Conservation (phyloP, 805 yeast genomes). For the Saccharomycopsis sp. region DNA sequence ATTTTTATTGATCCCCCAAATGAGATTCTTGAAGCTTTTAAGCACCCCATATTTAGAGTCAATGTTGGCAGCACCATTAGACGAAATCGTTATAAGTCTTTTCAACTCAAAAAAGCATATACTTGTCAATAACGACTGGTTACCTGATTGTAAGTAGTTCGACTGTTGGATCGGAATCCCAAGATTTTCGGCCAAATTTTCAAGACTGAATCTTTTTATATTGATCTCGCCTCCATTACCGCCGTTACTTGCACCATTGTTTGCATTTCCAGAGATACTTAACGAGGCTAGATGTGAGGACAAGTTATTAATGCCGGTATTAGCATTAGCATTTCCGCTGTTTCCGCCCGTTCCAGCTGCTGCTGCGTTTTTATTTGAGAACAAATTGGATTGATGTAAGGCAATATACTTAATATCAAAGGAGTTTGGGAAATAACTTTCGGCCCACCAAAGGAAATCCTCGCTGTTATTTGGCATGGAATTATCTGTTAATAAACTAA, state of each 20-base stretch:
- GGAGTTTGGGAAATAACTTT: constrained; percentile 69
- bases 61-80: not conserved
- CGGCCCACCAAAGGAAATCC: constrained; percentile 67
- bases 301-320: not conserved
- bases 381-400: constrained; percentile 27
- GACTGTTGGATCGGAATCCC: constrained; percentile 26
- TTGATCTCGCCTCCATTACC: constrained; percentile 23
- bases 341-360: constrained; percentile 12
- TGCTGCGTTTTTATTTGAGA: constrained; percentile 25
- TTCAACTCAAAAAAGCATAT: constrained; percentile 37
- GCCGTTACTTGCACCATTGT: not conserved
- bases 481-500: constrained; percentile 68
- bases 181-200: constrained; percentile 39
- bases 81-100: constrained; percentile 11
- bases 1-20: constrained; percentile 24
- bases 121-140: constrained; percentile 36
- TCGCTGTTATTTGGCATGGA: constrained; percentile 74
- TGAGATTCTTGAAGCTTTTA: constrained; percentile 15
- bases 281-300: constrained; percentile 1
- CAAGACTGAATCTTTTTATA: constrained; percentile 30
- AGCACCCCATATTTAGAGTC: constrained; percentile 7
- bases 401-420: constrained; percentile 69
- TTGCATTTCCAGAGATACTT: not conserved
- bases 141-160: constrained; percentile 35
- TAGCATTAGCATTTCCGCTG: not conserved